Percentiles rank a stretch among this genome's conserved stretches.
Conservation (phyloP, 202 grass and related monocot species). For the Panicum hallii region DNA sequence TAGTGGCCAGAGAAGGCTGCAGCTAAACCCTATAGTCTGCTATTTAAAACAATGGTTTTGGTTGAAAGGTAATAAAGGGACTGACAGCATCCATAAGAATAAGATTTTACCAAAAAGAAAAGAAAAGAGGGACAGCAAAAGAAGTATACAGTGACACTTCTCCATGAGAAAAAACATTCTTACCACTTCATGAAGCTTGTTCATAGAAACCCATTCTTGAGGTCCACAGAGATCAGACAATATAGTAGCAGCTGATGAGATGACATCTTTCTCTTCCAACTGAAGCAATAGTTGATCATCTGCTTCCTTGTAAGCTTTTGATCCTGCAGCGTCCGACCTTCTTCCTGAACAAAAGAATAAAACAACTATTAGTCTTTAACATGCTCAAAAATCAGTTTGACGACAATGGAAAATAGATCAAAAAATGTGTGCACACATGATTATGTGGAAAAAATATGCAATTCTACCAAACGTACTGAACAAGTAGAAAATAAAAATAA, state of each 20-base stretch:
- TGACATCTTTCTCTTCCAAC: slow-evolving; percentile 93
- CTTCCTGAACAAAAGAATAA: slow-evolving; percentile 47
- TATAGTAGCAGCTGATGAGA: slow-evolving; percentile 71
- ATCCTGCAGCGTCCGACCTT: slow-evolving; percentile 53
- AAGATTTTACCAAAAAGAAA: background rate
- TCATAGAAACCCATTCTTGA: slow-evolving; percentile 70
- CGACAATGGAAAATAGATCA: background rate
- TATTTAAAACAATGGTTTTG: too few species aligned
- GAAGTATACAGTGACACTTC: background rate
- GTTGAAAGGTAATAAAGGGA: background rate
- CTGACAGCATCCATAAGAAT: background rate
- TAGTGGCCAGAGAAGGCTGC: too few species aligned
- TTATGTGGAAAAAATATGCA: background rate
- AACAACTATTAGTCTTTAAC: slow-evolving; percentile 4
- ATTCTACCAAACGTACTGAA: slow-evolving; percentile 1
- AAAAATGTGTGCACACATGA: background rate
- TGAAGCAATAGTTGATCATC: slow-evolving; percentile 73
- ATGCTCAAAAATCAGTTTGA: slow-evolving; percentile 27
- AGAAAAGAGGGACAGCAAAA: background rate
- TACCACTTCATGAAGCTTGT: slow-evolving; percentile 83
- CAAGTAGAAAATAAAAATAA: background rate
- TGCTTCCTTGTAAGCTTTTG: slow-evolving; percentile 68
- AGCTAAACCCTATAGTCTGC: too few species aligned
- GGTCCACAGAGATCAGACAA: slow-evolving; percentile 70
- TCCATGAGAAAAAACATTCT: slow-evolving; percentile 18